Percentiles rank a stretch among this genome's conserved stretches.
Conservation (phyloP, 1,284 basidiomycete species). For the Papiliotrema terrestris region DNA sequence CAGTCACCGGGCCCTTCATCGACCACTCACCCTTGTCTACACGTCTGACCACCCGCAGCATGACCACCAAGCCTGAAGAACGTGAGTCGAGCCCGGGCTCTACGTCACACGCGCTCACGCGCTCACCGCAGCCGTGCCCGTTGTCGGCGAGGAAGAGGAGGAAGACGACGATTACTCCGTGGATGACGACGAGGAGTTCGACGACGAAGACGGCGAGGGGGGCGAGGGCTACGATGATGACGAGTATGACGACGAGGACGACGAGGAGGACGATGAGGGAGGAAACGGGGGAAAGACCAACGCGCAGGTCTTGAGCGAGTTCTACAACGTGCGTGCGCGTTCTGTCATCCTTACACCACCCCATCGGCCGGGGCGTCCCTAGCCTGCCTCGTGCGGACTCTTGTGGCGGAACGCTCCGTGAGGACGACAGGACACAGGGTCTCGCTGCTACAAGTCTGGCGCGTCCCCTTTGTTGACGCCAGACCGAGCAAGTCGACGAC, state of each 20-base stretch:
- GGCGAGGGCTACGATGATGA: conserved; percentile 5
- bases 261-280: conserved; percentile 4
- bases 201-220: neutral
- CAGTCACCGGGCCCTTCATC: too few species aligned
- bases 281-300: neutral
- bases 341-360: neutral
- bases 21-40: too few species aligned
- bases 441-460: neutral
- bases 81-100: neutral
- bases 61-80: neutral
- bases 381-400: neutral
- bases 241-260: conserved; percentile 1
- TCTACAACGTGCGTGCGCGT: conserved; percentile 5
- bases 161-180: conserved; percentile 3
- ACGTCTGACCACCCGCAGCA: neutral
- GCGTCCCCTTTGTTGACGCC: neutral
- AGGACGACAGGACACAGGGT: too few species aligned
- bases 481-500: conserved; percentile 10
- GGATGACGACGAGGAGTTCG: conserved; percentile 4
- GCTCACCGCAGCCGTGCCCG: neutral
- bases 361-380: neutral
- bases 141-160: neutral
- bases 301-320: conserved; percentile 2
- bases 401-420: too few species aligned
- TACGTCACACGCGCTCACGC: neutral